These are phyloP conservation scores for Begonia peltatifolia DNA, from an alignment of 306 rosid species.

Conservation along the genomic window DNA sequence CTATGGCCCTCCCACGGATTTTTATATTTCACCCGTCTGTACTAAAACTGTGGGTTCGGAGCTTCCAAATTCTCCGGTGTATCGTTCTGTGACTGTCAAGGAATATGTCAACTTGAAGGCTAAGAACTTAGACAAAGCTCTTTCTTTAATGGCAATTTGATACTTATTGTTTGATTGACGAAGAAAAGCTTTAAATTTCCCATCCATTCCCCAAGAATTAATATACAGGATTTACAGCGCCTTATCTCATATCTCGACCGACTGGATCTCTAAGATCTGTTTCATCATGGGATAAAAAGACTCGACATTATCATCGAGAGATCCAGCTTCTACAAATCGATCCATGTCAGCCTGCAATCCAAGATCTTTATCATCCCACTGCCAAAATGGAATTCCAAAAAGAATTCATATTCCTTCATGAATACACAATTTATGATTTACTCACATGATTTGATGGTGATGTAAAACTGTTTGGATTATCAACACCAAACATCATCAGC, in stretches of 20 bases:
- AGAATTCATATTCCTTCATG: slow-evolving; percentile 40
- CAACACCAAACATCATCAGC: slow-evolving; percentile 63
- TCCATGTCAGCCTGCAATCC: neutral
- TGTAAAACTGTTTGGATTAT: slow-evolving; percentile 72
- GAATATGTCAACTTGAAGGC: slow-evolving; percentile 36
- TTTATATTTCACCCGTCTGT: slow-evolving; percentile 22
- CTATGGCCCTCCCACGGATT: slow-evolving; percentile 38
- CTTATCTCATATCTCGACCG: slow-evolving; percentile 96
- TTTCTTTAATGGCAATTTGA: slow-evolving; percentile 20
- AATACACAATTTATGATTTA: slow-evolving; percentile 13
- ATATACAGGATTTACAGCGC: slow-evolving; percentile 22
- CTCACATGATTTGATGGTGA: slow-evolving; percentile 92
- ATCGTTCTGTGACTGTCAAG: slow-evolving; percentile 30
- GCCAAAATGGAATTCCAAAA: slow-evolving; percentile 37
- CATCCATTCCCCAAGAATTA: too few relatives aligned
- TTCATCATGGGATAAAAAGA: slow-evolving; percentile 46
- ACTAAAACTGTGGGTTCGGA: neutral
- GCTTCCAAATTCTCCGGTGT: slow-evolving; percentile 10
- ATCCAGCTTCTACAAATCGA: neutral
- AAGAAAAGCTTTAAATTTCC: too few relatives aligned
- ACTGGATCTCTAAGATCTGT: slow-evolving; percentile 83
- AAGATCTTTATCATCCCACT: slow-evolving; percentile 7
- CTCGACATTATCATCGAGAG: neutral
- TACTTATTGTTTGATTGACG: too few relatives aligned
- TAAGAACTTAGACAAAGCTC: slow-evolving; percentile 22